Conservation (phyloP, 306 rosid species). For the Inga oerstediana region DNA sequence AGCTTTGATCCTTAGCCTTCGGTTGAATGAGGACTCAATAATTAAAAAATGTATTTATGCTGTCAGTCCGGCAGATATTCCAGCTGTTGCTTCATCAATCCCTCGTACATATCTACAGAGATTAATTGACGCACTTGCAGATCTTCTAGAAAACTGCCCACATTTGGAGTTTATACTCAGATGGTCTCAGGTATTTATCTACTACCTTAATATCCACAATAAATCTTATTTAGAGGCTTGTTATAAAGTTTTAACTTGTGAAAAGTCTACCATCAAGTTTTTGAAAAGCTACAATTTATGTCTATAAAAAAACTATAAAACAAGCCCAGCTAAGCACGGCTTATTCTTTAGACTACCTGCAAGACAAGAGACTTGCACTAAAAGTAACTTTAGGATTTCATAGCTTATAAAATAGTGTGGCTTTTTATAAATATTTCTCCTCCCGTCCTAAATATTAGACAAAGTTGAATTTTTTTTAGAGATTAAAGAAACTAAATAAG, state of each 20-base stretch:
- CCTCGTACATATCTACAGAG: constrained; percentile 80
- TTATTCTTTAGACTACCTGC: not conserved
- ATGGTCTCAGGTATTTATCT: constrained; percentile 77
- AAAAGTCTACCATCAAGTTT: too few relatives aligned
- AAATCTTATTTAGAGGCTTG: not conserved
- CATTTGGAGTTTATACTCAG: constrained; percentile 89
- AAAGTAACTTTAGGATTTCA: not conserved
- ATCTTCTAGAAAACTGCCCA: constrained; percentile 77
- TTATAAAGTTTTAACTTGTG: not conserved
- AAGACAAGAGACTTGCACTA: not conserved
- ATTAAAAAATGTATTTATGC: constrained; percentile 83
- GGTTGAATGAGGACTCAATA: constrained; percentile 70
- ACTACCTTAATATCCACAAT: not conserved
- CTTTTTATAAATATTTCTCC: not conserved
- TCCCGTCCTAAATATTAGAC: too few relatives aligned
- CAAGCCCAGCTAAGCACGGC: not conserved
- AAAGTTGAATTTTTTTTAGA: too few relatives aligned
- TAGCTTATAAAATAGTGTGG: not conserved
- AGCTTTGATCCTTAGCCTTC: constrained; percentile 87
- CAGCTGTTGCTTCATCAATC: constrained; percentile 61
- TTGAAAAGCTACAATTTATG: not conserved
- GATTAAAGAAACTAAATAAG: too few relatives aligned
- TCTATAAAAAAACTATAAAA: not conserved
- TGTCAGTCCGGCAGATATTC: constrained; percentile 64
- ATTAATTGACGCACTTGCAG: constrained; percentile 78